A percentile compares a stretch with the other conserved stretches of the same genome.
Evolutionary conservation across 495 filamentous ascomycete genomes (phyloP).

Genomic region (Bombardia bombarda): DNA sequence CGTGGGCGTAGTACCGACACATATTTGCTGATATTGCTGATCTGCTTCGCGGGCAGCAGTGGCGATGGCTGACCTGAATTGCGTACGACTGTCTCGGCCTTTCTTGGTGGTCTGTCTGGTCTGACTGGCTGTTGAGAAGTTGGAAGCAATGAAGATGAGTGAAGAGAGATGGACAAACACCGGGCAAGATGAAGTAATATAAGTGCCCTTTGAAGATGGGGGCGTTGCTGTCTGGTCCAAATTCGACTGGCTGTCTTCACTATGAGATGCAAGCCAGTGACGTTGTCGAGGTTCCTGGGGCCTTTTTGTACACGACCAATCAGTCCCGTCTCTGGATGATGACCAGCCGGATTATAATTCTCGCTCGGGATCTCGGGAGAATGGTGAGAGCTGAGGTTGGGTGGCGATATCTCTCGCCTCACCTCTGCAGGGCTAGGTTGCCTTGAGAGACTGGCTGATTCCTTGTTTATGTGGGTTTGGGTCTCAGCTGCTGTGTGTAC

Average conservation of each 20-base stretch:
- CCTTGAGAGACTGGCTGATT: neutral
- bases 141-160: neutral
- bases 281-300: no score
- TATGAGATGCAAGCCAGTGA: no score
- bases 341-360: no score
- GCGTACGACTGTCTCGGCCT: neutral
- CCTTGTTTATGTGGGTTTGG: neutral
- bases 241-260: no score
- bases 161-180: neutral
- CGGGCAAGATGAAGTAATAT: neutral
- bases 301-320: neutral
- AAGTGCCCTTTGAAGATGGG: no score
- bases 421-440: slow-evolving; percentile 5
- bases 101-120: neutral
- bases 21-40: slow-evolving; percentile 9
- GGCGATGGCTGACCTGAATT: neutral
- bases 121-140: neutral
- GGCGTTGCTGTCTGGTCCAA: no score
- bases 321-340: neutral
- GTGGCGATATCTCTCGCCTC: slow-evolving; percentile 9
- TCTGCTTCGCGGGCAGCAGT: no score
- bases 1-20: slow-evolving; percentile 28
- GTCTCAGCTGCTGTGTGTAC: slow-evolving; percentile 4
- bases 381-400: slow-evolving; percentile 6
- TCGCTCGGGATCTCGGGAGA: neutral